A percentile compares a stretch with the other conserved stretches of the same genome.
Evolutionary conservation across 352 stramenopile species (phyloP).

Genomic region (Globisporangium uncinulatum): DNA sequence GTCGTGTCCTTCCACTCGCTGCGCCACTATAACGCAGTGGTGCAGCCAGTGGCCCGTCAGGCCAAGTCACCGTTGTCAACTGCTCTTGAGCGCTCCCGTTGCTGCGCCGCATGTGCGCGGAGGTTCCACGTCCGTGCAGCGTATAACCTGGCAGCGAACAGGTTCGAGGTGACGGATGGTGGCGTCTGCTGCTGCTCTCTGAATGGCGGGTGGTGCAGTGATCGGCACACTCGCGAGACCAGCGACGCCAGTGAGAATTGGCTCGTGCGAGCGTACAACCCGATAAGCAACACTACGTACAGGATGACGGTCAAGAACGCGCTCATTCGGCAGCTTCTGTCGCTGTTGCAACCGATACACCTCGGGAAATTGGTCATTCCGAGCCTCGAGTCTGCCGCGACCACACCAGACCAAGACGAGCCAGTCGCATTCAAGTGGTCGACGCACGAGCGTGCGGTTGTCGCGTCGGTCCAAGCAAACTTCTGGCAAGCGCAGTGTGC

Average conservation of each 20-base stretch:
- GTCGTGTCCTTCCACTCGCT: constrained; percentile 57
- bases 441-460: constrained; percentile 12
- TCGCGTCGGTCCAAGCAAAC: constrained; percentile 13
- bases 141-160: constrained; percentile 18
- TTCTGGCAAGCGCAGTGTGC: constrained; percentile 20
- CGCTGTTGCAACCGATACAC: constrained; percentile 3
- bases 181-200: constrained; percentile 44
- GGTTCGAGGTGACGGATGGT: constrained; percentile 25
- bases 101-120: constrained; percentile 48
- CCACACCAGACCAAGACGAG: background rate
- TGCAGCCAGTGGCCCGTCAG: background rate
- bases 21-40: constrained; percentile 10
- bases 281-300: constrained; percentile 45
- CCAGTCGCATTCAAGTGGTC: constrained; percentile 21
- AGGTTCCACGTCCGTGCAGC: constrained; percentile 30
- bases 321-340: constrained; percentile 37
- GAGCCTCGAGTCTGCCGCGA: background rate
- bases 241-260: constrained; percentile 21
- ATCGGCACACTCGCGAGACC: background rate
- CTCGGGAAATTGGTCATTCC: background rate
- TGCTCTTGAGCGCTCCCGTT: constrained; percentile 11
- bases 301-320: constrained; percentile 37
- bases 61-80: background rate
- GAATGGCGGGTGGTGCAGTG: constrained; percentile 17
- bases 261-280: constrained; percentile 68